Base-by-base conservation (phyloP, 2,329 filamentous ascomycete species). In the Raffaelea ambrosiae region DNA sequence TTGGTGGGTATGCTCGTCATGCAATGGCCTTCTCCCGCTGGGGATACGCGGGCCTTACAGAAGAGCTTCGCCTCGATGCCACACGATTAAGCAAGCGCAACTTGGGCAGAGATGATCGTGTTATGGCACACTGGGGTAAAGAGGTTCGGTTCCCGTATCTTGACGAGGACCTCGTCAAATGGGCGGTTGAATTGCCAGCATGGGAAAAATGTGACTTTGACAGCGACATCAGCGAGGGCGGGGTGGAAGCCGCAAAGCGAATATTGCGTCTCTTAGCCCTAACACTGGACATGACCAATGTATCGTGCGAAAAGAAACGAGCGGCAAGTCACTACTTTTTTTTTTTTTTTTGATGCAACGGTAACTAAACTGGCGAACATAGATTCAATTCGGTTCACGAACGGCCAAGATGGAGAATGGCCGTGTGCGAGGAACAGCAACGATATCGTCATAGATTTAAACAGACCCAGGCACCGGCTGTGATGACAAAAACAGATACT, bases 121-220 rank as follows among this genome's bases (percentile, higher is more conserved):
- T 90, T 18, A 88, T 96, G 64, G 83, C 88, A 3, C 79, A 95
- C 59, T 97, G 90, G 86, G 81, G 86, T 14, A 84, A 83, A 51
- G 93, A 98, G 65, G 86, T 86, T 29, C 79, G 93, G 33, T 96
- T 94, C 60, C 93, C 94, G 0, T 98, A 80, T 59, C 75, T 98
- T 0, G 93, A 97, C 52, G 93, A 98, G 64, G 72, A 78, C 3
- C 76, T 98, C 40, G 82, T 96, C n/a, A 73, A 73, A 22, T 93
- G 89, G 79, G 86, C 87, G 7, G 76, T 97, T 22, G 71, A 71
- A 40, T 71, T 75, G 21, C 85, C 88, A 0, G 83, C 91, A 0
- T 87, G 80, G 76, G 79, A 87, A 50, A 97, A 97, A 62, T 96
- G 89, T 57, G 88, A 91, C 41, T 97, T 96, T 62, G 79, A 76